Percentiles rank a stretch among this genome's conserved stretches.
phyloP scores from a whole-genome alignment of 1,284 basidiomycete genomes.

The Ceratobasidium theobromae region DNA sequence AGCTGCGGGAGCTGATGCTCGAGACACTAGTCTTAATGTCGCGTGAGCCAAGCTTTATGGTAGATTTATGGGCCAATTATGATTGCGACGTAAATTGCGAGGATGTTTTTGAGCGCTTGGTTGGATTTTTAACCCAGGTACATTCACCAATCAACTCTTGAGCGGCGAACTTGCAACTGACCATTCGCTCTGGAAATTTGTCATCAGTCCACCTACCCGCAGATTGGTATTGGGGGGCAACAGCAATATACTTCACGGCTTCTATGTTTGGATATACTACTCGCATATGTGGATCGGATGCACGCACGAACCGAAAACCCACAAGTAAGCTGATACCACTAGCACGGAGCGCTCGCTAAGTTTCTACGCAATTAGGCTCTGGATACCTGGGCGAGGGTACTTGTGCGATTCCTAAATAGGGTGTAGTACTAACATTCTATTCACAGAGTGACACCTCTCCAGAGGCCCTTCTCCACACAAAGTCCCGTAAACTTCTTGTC shows the following conservation, averaged over 20 bases:
- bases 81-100: slow-evolving; percentile 97
- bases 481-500: slow-evolving; percentile 85
- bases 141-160: background rate
- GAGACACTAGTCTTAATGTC: slow-evolving; percentile 86
- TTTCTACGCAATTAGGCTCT: no score
- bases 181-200: background rate
- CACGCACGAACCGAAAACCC: slow-evolving; percentile 71
- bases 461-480: slow-evolving; percentile 66
- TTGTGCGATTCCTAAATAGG: slow-evolving; percentile 11
- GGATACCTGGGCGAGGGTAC: background rate
- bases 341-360: background rate
- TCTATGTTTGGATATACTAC: slow-evolving; percentile 84
- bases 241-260: slow-evolving; percentile 75
- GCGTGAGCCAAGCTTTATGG: slow-evolving; percentile 84
- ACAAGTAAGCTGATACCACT: slow-evolving; percentile 51
- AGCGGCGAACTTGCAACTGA: background rate
- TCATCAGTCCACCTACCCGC: slow-evolving; percentile 22
- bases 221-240: slow-evolving; percentile 60
- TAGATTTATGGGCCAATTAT: slow-evolving; percentile 94
- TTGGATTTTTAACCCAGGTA: slow-evolving; percentile 87
- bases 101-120: slow-evolving; percentile 90
- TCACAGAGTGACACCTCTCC: slow-evolving; percentile 56
- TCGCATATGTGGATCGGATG: slow-evolving; percentile 89
- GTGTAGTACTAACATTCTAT: no score
- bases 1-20: slow-evolving; percentile 86